phyloP scores from a whole-genome alignment of 2,329 filamentous ascomycete genomes.

The Penicillium sp. region DNA sequence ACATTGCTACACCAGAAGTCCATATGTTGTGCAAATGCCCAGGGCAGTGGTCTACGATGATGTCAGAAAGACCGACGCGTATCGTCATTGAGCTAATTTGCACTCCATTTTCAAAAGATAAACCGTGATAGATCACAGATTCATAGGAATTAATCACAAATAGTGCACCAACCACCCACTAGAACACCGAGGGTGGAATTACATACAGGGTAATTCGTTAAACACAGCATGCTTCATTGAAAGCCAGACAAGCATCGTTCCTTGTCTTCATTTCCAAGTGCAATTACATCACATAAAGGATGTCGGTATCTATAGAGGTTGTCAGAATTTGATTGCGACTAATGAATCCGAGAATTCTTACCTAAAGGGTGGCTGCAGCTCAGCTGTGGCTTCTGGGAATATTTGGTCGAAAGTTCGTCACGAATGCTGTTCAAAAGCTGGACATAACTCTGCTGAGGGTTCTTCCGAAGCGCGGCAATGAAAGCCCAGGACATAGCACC shows the following conservation, averaged over 20 bases:
- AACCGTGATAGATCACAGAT: constrained; percentile 8
- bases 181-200: constrained; percentile 18
- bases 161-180: constrained; percentile 14
- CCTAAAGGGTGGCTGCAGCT: constrained; percentile 94
- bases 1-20: background rate
- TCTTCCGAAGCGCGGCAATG: constrained; percentile 84
- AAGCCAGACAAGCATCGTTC: background rate
- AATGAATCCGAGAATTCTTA: constrained; percentile 48
- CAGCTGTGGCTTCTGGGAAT: constrained; percentile 91
- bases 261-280: background rate
- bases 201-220: constrained; percentile 23
- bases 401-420: constrained; percentile 81
- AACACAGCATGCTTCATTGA: constrained; percentile 10
- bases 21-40: background rate
- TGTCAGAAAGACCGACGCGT: constrained; percentile 13
- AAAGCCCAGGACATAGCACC: constrained; percentile 99
- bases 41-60: constrained; percentile 11
- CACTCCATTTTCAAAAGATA: background rate
- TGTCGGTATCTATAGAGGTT: constrained; percentile 55
- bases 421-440: constrained; percentile 93
- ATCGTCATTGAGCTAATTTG: constrained; percentile 3
- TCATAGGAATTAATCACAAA: constrained; percentile 16
- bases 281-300: constrained; percentile 65
- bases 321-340: constrained; percentile 13
- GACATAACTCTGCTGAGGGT: constrained; percentile 93